Evolutionary conservation across 352 stramenopile genomes (phyloP), one percentile per base, ranked within the genome.

Genomic region (Pythium scleroteichum): DNA sequence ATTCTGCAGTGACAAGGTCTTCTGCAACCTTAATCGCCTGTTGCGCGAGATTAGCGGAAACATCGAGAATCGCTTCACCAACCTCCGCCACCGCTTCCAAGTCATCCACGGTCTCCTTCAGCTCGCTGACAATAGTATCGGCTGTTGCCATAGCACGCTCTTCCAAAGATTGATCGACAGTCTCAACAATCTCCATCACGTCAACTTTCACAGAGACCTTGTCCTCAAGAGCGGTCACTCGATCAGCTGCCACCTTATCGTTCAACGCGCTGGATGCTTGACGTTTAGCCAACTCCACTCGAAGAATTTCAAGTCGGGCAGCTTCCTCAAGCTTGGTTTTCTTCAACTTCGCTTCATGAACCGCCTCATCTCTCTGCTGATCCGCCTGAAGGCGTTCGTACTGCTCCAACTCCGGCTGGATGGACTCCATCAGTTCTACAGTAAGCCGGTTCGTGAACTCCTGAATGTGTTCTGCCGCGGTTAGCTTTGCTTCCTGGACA

Each of bases 381-480:
- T 49, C 29, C 16, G n/a, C 58, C 42, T 65, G 38, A 0, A 39
- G 27, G 5, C 29, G 64, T n/a, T 78, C 58, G 27, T 76, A 79
- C 20, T 79, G 61, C 16, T 69, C 38, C 24, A 83, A 62, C 27
- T 76, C 66, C 13, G 68, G 47, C 9, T 83, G 59, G 22, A 85
- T 68, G 8, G 71, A 71, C 32, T 49, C 22, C 53, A 71, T 66
- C 41, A 79, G 71, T 24, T 75, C 26, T 42, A 89, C 14, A 6
- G 58, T 26, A 5, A 90, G 39, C 26, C 72, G 24, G 26, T 75
- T 63, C 0, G 68, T 68, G 32, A 69, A 80, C 23, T 60, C 39
- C 40, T 85, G 59, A 22, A 88, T 73, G 12, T 78, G 66, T 12
- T 76, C 60, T 9, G 72, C 44, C 4, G 76, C 75, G 14, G 59